Base-by-base conservation (phyloP, 2,329 filamentous ascomycete genomes). In the Sporothrix protearum region DNA sequence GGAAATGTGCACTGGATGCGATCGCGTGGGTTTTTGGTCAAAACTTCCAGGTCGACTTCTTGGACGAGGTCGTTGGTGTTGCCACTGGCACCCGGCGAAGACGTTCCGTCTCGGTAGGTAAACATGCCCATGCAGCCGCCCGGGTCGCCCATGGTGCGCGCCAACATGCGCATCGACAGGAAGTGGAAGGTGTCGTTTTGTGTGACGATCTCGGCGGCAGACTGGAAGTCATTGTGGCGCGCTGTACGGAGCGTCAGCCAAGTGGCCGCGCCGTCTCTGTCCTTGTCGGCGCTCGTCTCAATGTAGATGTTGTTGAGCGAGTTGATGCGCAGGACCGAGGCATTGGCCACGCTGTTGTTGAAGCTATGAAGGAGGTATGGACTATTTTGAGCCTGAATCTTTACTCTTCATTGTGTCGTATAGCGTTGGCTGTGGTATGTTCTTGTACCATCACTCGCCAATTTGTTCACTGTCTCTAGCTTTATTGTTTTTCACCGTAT, bases 121-220 rank as follows among this genome's bases (percentile, higher is more conserved):
- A 87, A 87, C 76, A 87, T 80, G 74, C 84, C 85, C 3, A 84
- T 84, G 68, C 85, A 81, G 51, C 85, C 85, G 42, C 85, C 86
- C 0, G 81, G 77, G 22, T 78, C 78, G 12, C 86, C 85, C 3
- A 80, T 75, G 25, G 84, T 85, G 70, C 85, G 83, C 19, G 85
- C 84, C 36, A 84, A 81, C 83, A 87, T 85, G 57, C 86, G 83
- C 49, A 86, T 76, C 3, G 83, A 84, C 63, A 83, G 74, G 74
- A 78, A 82, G 39, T 81, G 79, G 75, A 80, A 83, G n/a, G 76
- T 75, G 30, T 72, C 74, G 16, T 77, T 77, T 25, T 76, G 73
- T 2, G 83, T 82, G 73, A 84, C 82, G 57, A 86, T 83, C 76
- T 86, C 85, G 36, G 83, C 81, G 2, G 84, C 78, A 5, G 82